Evolutionary conservation across 2,329 filamentous ascomycete genomes (phyloP).

Genomic region (Elsinoe fawcettii): DNA sequence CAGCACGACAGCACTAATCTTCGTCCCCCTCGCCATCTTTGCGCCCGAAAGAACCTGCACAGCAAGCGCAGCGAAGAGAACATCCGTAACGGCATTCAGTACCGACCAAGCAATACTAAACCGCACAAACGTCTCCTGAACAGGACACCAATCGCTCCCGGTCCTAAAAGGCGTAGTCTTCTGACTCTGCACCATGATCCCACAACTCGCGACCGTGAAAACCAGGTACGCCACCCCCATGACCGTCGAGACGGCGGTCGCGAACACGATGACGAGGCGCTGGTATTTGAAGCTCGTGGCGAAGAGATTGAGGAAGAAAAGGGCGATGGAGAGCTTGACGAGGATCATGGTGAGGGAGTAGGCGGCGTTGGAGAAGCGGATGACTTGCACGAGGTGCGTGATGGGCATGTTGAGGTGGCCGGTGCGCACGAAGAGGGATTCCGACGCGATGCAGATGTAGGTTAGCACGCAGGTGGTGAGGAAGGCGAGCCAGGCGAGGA

Average conservation of each 20-base stretch:
- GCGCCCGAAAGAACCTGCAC: conserved; percentile 37
- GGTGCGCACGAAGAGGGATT: conserved; percentile 32
- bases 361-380: conserved; percentile 34
- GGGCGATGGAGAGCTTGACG: conserved; percentile 36
- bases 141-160: conserved; percentile 30
- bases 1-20: conserved; percentile 25
- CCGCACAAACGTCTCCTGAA: conserved; percentile 24
- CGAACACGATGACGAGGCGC: conserved; percentile 38
- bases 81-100: conserved; percentile 28
- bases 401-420: conserved; percentile 42
- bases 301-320: conserved; percentile 36
- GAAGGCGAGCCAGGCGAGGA: conserved; percentile 27
- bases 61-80: conserved; percentile 26
- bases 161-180: conserved; percentile 24
- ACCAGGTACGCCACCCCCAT: conserved; percentile 39
- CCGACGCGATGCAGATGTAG: conserved; percentile 22
- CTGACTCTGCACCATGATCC: conserved; percentile 14
- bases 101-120: conserved; percentile 30
- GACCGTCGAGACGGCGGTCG: conserved; percentile 42
- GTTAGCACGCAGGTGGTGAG: conserved; percentile 20
- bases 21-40: conserved; percentile 36
- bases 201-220: conserved; percentile 19
- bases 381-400: conserved; percentile 41
- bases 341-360: conserved; percentile 38
- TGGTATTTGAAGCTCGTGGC: conserved; percentile 28